Evolutionary conservation across 371 early-diverging fungal genomes (phyloP).

Genomic region (Basidiobolus heterosporus): DNA sequence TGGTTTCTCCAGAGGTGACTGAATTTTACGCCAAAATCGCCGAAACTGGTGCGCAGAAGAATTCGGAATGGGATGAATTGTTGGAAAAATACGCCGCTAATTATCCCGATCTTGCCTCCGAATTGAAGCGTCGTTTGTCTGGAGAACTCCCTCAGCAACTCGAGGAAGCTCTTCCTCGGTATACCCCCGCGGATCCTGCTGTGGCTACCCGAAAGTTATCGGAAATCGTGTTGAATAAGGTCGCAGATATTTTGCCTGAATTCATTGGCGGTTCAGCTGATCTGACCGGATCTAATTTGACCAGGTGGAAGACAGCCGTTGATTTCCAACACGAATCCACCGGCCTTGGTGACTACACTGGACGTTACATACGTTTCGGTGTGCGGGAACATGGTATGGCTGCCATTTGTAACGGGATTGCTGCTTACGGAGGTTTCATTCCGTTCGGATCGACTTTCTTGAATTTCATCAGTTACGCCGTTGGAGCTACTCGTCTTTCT

Average conservation of each 20-base stretch:
- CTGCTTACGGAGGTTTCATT: conserved; percentile 76
- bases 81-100: conserved; percentile 41
- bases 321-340: conserved; percentile 77
- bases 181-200: conserved; percentile 59
- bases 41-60: conserved; percentile 34
- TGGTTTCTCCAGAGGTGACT: conserved; percentile 46
- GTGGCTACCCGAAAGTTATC: conserved; percentile 84
- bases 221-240: conserved; percentile 63
- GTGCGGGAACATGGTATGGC: conserved; percentile 99
- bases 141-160: conserved; percentile 61
- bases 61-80: conserved; percentile 59
- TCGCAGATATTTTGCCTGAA: conserved; percentile 66
- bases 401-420: conserved; percentile 89
- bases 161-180: conserved; percentile 55
- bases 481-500: conserved; percentile 80
- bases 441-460: conserved; percentile 94
- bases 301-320: conserved; percentile 82
- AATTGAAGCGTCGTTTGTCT: conserved; percentile 59
- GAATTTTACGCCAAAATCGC: conserved; percentile 42
- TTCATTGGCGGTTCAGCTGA: conserved; percentile 98
- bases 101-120: conserved; percentile 51
- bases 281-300: conserved; percentile 92
- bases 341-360: conserved; percentile 58
- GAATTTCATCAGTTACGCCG: conserved; percentile 78
- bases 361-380: conserved; percentile 91